These are phyloP conservation scores for Petrea volubilis DNA, from an alignment of 257 asterid species.

Conservation along the genomic window DNA sequence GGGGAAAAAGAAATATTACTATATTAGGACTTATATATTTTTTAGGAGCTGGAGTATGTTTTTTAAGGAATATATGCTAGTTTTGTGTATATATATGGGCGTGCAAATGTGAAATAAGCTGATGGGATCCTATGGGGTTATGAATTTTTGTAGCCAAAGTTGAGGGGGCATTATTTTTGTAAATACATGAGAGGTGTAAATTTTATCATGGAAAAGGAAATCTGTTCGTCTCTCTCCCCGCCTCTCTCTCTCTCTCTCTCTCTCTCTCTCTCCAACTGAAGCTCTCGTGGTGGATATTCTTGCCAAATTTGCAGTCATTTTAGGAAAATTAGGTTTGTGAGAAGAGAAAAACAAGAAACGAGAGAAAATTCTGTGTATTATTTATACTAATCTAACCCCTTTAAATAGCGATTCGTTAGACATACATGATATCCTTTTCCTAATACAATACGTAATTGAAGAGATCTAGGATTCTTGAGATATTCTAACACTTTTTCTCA, in stretches of 20 bases:
- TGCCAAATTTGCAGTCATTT: too few relatives aligned
- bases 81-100: conserved; percentile 33
- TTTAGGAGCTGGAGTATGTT: conserved; percentile 11
- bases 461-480: too few relatives aligned
- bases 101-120: conserved; percentile 24
- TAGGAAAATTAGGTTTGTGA: too few relatives aligned
- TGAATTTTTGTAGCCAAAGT: conserved; percentile 57
- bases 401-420: too few relatives aligned
- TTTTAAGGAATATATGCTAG: conserved; percentile 9
- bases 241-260: not conserved
- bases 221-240: not conserved
- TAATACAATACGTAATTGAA: too few relatives aligned
- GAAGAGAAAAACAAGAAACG: too few relatives aligned
- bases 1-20: not conserved
- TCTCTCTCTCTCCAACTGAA: not conserved
- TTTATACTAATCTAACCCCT: too few relatives aligned
- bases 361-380: too few relatives aligned
- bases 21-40: conserved; percentile 20
- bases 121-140: conserved; percentile 16
- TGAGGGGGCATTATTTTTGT: conserved; percentile 55
- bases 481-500: too few relatives aligned
- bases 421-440: too few relatives aligned
- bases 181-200: conserved; percentile 52
- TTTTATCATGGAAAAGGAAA: conserved; percentile 24
- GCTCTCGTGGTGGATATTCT: too few relatives aligned